phyloP scores from a whole-genome alignment of 2,329 filamentous ascomycete genomes.

The Talaromyces pinophilus region DNA sequence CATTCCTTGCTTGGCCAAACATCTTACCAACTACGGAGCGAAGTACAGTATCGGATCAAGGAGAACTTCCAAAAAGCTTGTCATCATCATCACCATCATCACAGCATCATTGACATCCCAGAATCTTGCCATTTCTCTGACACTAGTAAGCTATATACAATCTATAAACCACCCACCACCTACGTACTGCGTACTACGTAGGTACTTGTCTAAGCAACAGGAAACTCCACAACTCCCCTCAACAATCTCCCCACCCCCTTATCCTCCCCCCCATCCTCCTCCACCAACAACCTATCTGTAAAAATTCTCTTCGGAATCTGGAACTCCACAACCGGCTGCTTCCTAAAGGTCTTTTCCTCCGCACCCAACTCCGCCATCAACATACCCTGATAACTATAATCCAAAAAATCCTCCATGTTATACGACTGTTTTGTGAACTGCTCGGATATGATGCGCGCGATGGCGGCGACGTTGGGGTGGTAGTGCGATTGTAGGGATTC shows the following conservation, averaged over 20 bases:
- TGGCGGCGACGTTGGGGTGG: constrained; percentile 92
- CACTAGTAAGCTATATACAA: neutral
- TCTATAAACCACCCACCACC: neutral
- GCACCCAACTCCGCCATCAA: constrained; percentile 73
- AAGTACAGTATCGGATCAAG: neutral
- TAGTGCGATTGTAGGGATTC: constrained; percentile 90
- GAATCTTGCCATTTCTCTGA: neutral
- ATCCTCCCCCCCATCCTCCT: constrained; percentile 45
- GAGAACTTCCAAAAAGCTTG: too few species aligned
- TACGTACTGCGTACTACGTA: too few species aligned
- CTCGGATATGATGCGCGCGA: constrained; percentile 90
- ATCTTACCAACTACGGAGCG: too few species aligned
- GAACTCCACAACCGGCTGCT: constrained; percentile 84
- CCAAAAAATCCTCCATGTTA: constrained; percentile 94
- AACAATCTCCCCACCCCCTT: constrained; percentile 40
- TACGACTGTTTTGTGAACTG: constrained; percentile 97
- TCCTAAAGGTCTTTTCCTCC: constrained; percentile 70
- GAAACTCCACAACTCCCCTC: constrained; percentile 43
- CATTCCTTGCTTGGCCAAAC: neutral
- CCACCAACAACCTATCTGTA: constrained; percentile 43
- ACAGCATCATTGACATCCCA: too few species aligned
- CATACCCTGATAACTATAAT: constrained; percentile 80
- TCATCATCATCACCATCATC: neutral
- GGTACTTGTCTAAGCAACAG: neutral
- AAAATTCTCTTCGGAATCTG: constrained; percentile 89